Percentiles rank a stretch among this genome's conserved stretches.
phyloP scores from a whole-genome alignment of 768 basidiomycete species.

The Roridomyces roridus region DNA sequence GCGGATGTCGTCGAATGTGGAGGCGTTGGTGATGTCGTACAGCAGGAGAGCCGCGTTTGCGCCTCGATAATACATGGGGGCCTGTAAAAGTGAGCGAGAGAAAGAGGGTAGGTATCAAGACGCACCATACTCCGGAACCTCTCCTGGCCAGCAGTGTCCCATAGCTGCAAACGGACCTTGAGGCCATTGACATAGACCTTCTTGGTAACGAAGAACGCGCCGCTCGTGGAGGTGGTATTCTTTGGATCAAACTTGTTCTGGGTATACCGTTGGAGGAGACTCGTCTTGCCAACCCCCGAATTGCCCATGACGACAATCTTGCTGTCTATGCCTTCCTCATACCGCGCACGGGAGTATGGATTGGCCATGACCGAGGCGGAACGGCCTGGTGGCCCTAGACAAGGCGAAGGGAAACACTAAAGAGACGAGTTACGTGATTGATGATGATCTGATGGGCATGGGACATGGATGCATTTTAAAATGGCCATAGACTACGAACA shows the following conservation, averaged over 20 bases:
- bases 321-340: constrained; percentile 87
- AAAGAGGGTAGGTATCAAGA: constrained; percentile 14
- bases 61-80: constrained; percentile 96
- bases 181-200: constrained; percentile 83
- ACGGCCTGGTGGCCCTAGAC: too few species aligned
- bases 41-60: constrained; percentile 93
- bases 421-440: too few species aligned
- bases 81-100: constrained; percentile 51
- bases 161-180: constrained; percentile 85
- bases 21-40: constrained; percentile 93
- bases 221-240: constrained; percentile 89
- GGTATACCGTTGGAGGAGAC: constrained; percentile 88
- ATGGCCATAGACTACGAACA: constrained; percentile 25
- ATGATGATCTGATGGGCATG: background rate
- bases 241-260: constrained; percentile 90
- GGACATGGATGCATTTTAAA: background rate
- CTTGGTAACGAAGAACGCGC: constrained; percentile 94
- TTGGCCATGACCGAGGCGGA: constrained; percentile 57
- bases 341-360: constrained; percentile 70
- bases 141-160: constrained; percentile 96
- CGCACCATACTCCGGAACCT: constrained; percentile 88
- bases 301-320: constrained; percentile 97
- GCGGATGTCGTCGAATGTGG: constrained; percentile 88
- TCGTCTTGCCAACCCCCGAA: constrained; percentile 92
- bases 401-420: constrained; percentile 31